phyloP scores from a whole-genome alignment of 768 basidiomycete genomes.

The Hygrophoropsis aurantiaca region DNA sequence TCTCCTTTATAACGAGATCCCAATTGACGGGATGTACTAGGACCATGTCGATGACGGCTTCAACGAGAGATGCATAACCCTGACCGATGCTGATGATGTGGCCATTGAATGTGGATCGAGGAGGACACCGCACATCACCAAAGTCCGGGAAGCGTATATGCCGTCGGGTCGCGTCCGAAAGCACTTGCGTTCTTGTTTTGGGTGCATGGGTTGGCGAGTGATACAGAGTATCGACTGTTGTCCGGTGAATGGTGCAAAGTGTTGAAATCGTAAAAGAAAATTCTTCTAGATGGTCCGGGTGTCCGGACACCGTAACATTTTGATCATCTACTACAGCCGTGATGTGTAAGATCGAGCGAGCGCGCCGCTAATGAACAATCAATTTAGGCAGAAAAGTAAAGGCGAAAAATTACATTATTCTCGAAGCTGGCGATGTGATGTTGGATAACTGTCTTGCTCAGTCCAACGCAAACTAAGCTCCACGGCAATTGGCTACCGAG shows the following conservation, averaged over 20 bases:
- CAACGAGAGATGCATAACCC: slow-evolving; percentile 31
- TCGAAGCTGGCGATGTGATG: slow-evolving; percentile 23
- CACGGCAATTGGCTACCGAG: slow-evolving; percentile 36
- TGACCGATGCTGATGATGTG: slow-evolving; percentile 26
- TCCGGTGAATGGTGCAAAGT: slow-evolving; percentile 38
- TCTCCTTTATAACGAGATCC: slow-evolving; percentile 40
- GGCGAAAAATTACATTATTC: slow-evolving; percentile 13
- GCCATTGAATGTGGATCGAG: slow-evolving; percentile 49
- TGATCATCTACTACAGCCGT: slow-evolving; percentile 50
- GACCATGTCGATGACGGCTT: slow-evolving; percentile 39
- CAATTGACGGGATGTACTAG: slow-evolving; percentile 54
- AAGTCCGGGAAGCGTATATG: slow-evolving; percentile 51
- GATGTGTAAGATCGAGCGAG: slow-evolving; percentile 36
- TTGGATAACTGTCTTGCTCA: slow-evolving; percentile 23
- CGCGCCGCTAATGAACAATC: slow-evolving; percentile 13
- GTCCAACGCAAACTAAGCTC: slow-evolving; percentile 42
- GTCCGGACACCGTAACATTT: slow-evolving; percentile 58
- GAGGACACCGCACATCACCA: slow-evolving; percentile 44
- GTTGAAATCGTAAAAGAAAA: slow-evolving; percentile 41
- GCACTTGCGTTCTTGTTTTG: slow-evolving; percentile 38
- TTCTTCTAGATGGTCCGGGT: slow-evolving; percentile 45
- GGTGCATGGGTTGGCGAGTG: slow-evolving; percentile 36
- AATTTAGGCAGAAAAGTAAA: background rate
- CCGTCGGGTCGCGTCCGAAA: slow-evolving; percentile 43
- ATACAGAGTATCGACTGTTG: slow-evolving; percentile 52